Conservation (phyloP, 805 yeast genomes). For the Candida orba region DNA sequence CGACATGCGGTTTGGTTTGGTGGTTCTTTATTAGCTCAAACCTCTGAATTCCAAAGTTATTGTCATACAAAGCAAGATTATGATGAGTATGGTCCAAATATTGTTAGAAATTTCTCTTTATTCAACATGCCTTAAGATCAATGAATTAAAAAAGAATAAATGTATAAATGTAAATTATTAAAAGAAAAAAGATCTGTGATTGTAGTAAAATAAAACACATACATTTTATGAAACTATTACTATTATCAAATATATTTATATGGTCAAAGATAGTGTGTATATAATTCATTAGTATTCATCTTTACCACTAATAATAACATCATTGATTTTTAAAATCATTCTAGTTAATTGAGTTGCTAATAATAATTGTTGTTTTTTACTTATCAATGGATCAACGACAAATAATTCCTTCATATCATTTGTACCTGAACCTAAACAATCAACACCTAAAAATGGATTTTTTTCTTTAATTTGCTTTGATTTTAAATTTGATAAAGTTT, state of each 20-base stretch:
- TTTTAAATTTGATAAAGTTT: conserved; percentile 76
- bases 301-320: conserved; percentile 86
- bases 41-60: conserved; percentile 91
- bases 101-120: conserved; percentile 92
- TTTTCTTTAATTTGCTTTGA: conserved; percentile 74
- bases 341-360: conserved; percentile 96
- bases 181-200: neutral
- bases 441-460: conserved; percentile 77
- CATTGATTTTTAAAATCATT: conserved; percentile 95
- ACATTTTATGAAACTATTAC: neutral
- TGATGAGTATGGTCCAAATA: conserved; percentile 96
- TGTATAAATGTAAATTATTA: neutral
- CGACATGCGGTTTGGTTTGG: conserved; percentile 99
- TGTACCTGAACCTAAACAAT: conserved; percentile 81
- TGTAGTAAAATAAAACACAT: too few relatives aligned
- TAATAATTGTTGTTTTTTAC: conserved; percentile 91
- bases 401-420: conserved; percentile 92
- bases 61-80: conserved; percentile 96
- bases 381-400: conserved; percentile 94
- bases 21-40: conserved; percentile 93
- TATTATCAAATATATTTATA: too few relatives aligned
- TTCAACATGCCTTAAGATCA: conserved; percentile 69
- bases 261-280: neutral
- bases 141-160: neutral
- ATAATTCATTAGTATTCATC: conserved; percentile 52